Evolutionary conservation across 768 basidiomycete species (phyloP).

Genomic region (Xanthoconium purpureum): DNA sequence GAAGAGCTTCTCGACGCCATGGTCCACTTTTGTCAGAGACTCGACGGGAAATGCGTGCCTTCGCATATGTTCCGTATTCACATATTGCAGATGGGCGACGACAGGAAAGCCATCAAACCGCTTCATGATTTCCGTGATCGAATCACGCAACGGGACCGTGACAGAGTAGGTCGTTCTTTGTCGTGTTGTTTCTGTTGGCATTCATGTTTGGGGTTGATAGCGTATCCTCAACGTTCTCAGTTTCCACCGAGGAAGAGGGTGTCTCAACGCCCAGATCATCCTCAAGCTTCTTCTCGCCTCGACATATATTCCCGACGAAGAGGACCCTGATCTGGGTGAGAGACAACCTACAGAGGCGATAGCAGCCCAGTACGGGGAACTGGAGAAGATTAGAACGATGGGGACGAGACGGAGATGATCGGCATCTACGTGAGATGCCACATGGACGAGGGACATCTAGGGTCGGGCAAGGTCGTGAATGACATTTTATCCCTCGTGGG

Average conservation of each 20-base stretch:
- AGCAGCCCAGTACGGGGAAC: constrained; percentile 2
- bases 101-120: constrained; percentile 22
- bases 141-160: constrained; percentile 12
- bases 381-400: constrained; percentile 16
- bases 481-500: not conserved
- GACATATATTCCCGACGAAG: constrained; percentile 13
- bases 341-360: constrained; percentile 12
- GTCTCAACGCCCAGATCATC: constrained; percentile 17
- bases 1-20: constrained; percentile 12
- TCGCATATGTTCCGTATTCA: constrained; percentile 24
- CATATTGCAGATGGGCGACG: constrained; percentile 23
- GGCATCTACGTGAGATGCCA: not conserved
- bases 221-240: constrained; percentile 21
- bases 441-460: not conserved
- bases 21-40: constrained; percentile 4
- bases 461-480: not conserved
- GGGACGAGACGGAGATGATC: not conserved
- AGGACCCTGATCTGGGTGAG: constrained; percentile 20
- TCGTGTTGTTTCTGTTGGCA: not conserved
- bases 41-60: constrained; percentile 7
- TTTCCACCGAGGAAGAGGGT: constrained; percentile 24
- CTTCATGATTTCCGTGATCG: constrained; percentile 22
- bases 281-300: constrained; percentile 20
- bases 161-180: constrained; percentile 6
- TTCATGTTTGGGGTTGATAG: constrained; percentile 7